Evolutionary conservation across 1,284 basidiomycete species (phyloP), one percentile per base, ranked within the genome.

Genomic region (Marasmius oreades): DNA sequence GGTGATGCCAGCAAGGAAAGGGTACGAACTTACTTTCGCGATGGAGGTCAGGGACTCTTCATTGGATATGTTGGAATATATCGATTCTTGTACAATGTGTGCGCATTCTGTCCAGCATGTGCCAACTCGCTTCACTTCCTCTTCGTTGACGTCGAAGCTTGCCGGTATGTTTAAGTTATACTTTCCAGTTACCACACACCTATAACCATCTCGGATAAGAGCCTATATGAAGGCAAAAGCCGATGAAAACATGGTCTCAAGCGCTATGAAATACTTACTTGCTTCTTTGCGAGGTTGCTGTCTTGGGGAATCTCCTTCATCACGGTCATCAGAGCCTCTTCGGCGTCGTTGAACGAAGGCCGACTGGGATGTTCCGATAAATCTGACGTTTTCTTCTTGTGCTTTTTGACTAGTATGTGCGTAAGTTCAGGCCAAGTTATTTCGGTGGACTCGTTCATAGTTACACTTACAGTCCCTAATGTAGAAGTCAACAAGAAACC

Each of bases 191-290:
- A 67, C 53, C 18, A 69, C 53, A 58, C 70, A 69, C n/a, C 65
- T 55, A 55, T 60, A 69, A 23, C 59, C 58, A 56, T 71, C 70
- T 24, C 69, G 66, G 46, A 62, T 51, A 24, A 70, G 63, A 37
- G 64, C 64, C 66, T 68, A n/a, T n/a, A n/a, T n/a, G 45, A 34
- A n/a, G 22, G 26, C n/a, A 53, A 22, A 3, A 46, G 8, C 26
- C n/a, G 36, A 24, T n/a, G n/a, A 23, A 36, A 16, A 24, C 23
- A 12, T 12, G 10, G 47, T 44, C 31, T 10, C n/a, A 43, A 28
- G n/a, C 20, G 18, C 7, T 8, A 33, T 20, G 48, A 36, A 20
- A 14, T 7, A 28, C 56, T 28, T 23, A 55, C 56, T 34, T 34
- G 45, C 28, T 34, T 50, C 36, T 58, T 58, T 16, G 52, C 56